Conservation (phyloP, 2,329 filamentous ascomycete genomes). For the Calcarisporium arbuscula region DNA sequence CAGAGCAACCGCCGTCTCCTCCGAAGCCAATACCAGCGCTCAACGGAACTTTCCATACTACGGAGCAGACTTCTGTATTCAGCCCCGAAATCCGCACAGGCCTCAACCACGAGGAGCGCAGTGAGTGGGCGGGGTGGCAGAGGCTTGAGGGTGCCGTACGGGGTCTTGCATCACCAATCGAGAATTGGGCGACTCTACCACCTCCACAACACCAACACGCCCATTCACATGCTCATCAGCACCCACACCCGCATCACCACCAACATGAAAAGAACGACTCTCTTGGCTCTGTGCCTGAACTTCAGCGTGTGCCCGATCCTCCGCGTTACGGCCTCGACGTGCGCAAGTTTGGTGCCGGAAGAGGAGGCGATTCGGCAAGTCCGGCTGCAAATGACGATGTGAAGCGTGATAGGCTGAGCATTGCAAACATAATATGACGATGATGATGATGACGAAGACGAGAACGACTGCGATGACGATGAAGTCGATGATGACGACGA, state of each 20-base stretch:
- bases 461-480: not conserved
- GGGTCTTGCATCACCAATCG: conserved; percentile 21
- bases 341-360: conserved; percentile 15
- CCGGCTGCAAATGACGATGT: conserved; percentile 20
- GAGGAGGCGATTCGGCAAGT: conserved; percentile 20
- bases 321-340: conserved; percentile 22
- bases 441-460: not conserved
- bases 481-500: no score
- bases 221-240: no score
- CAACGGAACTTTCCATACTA: no score
- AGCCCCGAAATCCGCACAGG: conserved; percentile 44
- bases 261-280: conserved; percentile 31
- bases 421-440: conserved; percentile 38
- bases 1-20: conserved; percentile 37
- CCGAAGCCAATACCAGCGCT: conserved; percentile 12
- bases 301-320: conserved; percentile 22
- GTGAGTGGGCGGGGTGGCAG: conserved; percentile 78
- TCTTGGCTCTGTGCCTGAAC: conserved; percentile 15
- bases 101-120: conserved; percentile 49
- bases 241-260: conserved; percentile 20
- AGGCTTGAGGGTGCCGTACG: conserved; percentile 51
- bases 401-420: conserved; percentile 32
- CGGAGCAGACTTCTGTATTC: conserved; percentile 21
- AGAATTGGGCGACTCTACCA: conserved; percentile 23
- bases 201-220: conserved; percentile 17